A percentile compares a stretch with the other conserved stretches of the same genome.
Evolutionary conservation across 805 yeast genomes (phyloP).

Genomic region (Sugiyamaella valdiviana): DNA sequence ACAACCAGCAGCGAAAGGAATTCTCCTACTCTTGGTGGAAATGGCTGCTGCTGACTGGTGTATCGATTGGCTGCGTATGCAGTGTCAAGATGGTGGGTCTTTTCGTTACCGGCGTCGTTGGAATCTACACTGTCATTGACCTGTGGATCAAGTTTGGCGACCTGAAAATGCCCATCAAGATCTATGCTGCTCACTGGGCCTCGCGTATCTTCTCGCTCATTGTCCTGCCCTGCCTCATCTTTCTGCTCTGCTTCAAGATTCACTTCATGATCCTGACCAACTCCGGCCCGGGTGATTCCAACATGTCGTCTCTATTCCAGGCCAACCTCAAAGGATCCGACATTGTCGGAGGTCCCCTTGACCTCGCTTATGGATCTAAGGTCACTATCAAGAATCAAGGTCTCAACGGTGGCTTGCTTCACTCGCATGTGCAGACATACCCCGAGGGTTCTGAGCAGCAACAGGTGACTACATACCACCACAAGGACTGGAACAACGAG

Average conservation of each 20-base stretch:
- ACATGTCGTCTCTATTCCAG: slow-evolving; percentile 85
- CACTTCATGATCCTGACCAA: slow-evolving; percentile 72
- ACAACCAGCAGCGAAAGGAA: slow-evolving; percentile 51
- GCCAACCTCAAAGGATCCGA: slow-evolving; percentile 69
- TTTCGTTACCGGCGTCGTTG: slow-evolving; percentile 80
- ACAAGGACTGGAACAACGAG: slow-evolving; percentile 79
- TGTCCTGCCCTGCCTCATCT: slow-evolving; percentile 62
- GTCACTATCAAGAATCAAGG: slow-evolving; percentile 67
- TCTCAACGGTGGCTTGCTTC: slow-evolving; percentile 65
- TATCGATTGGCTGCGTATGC: slow-evolving; percentile 81
- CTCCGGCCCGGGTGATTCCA: slow-evolving; percentile 90
- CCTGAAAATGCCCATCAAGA: slow-evolving; percentile 28
- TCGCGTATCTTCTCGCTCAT: slow-evolving; percentile 62
- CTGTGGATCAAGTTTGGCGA: slow-evolving; percentile 82
- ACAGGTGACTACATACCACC: slow-evolving; percentile 89
- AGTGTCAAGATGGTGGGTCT: slow-evolving; percentile 97
- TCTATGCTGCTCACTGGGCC: slow-evolving; percentile 56
- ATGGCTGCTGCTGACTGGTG: slow-evolving; percentile 82
- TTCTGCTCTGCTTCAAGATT: slow-evolving; percentile 65
- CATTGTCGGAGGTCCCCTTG: slow-evolving; percentile 60
- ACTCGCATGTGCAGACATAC: slow-evolving; percentile 78
- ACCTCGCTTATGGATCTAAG: slow-evolving; percentile 54
- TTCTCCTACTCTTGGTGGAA: slow-evolving; percentile 87
- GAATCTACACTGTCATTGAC: slow-evolving; percentile 82
- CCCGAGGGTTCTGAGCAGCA: slow-evolving; percentile 94